Conservation (phyloP, 805 yeast species). For the Monosporozyma servazzii region DNA sequence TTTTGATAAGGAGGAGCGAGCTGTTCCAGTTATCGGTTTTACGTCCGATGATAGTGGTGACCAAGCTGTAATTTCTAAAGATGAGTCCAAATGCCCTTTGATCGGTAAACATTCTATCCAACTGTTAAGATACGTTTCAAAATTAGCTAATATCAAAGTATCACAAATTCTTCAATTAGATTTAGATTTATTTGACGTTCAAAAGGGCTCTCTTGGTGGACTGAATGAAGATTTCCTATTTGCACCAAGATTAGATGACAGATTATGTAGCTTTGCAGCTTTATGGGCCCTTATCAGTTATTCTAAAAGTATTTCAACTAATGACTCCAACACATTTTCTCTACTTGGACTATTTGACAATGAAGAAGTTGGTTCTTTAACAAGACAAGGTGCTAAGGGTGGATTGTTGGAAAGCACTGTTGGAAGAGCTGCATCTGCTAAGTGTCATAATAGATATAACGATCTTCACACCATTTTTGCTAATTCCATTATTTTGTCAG, state of each 20-base stretch:
- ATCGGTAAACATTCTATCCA: conserved; percentile 59
- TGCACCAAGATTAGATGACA: conserved; percentile 80
- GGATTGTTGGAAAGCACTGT: conserved; percentile 60
- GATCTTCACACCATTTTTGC: conserved; percentile 44
- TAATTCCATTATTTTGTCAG: conserved; percentile 69
- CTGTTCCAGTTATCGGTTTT: conserved; percentile 71
- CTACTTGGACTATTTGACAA: conserved; percentile 64
- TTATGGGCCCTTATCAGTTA: conserved; percentile 46
- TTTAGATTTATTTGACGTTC: conserved; percentile 72
- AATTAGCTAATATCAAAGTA: conserved; percentile 48
- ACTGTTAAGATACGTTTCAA: conserved; percentile 60
- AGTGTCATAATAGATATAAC: conserved; percentile 4
- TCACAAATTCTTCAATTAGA: conserved; percentile 61
- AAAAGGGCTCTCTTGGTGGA: conserved; percentile 72
- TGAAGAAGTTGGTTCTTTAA: conserved; percentile 76
- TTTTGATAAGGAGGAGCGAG: conserved; percentile 66
- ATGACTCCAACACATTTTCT: conserved; percentile 36
- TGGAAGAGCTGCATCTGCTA: conserved; percentile 40
- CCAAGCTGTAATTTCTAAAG: conserved; percentile 38
- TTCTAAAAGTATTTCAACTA: conserved; percentile 34
- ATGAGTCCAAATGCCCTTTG: conserved; percentile 55
- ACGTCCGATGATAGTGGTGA: conserved; percentile 27
- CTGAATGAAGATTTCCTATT: conserved; percentile 64
- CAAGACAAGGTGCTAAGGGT: conserved; percentile 78
- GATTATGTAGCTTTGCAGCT: conserved; percentile 73